A percentile compares a stretch with the other conserved stretches of the same genome.
Evolutionary conservation across 1,139 yeast genomes (phyloP).

Genomic region (Suhomyces taliae): DNA sequence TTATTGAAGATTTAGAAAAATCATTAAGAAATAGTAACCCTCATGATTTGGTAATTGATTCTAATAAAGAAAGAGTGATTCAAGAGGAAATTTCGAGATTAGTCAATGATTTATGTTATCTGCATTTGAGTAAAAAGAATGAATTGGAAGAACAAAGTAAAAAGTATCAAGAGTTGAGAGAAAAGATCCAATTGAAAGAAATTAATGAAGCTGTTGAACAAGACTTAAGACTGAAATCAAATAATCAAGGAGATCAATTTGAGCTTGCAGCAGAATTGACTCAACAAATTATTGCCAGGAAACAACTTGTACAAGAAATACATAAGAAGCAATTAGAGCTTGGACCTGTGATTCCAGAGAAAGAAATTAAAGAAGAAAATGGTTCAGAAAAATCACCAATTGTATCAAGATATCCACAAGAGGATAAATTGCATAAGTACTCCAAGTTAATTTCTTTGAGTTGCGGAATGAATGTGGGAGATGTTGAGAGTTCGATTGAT

Average conservation of each 20-base stretch:
- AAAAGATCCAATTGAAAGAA: conserved; percentile 12
- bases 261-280: conserved; percentile 24
- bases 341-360: not conserved
- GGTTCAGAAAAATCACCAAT: conserved; percentile 14
- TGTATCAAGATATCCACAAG: conserved; percentile 29
- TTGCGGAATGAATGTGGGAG: conserved; percentile 46
- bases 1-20: conserved; percentile 26
- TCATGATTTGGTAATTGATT: conserved; percentile 23
- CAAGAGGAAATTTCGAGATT: conserved; percentile 47
- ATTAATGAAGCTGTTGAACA: conserved; percentile 5
- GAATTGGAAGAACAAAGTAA: conserved; percentile 24
- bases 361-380: conserved; percentile 1
- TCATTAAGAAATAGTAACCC: conserved; percentile 14
- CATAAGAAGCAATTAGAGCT: conserved; percentile 26
- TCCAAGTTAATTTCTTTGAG: conserved; percentile 45
- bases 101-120: conserved; percentile 42
- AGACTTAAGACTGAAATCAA: not conserved
- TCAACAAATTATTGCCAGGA: conserved; percentile 24
- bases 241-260: conserved; percentile 14
- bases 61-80: conserved; percentile 32
- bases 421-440: conserved; percentile 42
- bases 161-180: conserved; percentile 19
- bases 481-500: conserved; percentile 45
- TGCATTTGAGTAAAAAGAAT: conserved; percentile 34
- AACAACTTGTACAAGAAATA: conserved; percentile 19